Evolutionary conservation across 1,139 yeast species (phyloP), one percentile per base, ranked within the genome.

Genomic region (Saccharomyces hybrid): DNA sequence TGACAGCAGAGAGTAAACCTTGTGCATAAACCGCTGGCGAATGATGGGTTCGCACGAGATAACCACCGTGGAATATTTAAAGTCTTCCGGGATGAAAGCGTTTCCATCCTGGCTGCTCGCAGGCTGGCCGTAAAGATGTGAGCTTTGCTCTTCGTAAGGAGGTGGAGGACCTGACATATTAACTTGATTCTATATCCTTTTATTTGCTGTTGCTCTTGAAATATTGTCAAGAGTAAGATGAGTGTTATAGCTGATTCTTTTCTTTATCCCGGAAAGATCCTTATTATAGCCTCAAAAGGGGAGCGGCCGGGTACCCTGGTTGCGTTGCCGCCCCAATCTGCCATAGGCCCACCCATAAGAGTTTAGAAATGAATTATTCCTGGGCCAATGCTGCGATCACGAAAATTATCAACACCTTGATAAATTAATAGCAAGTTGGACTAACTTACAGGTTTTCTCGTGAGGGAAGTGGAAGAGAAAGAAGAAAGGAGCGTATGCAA

Each of bases 41-140:
- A 89, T 76, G 8, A 86, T 81, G 51, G 88, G 73, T 57, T 85
- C 88, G 71, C 96, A 88, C 31, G 86, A 83, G 5, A 90, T 82
- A 28, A 89, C 95, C 55, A 80, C 79, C 8, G 86, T 87, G 34
- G 88, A 82, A 70, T 85, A 88, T 68, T 89, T 89, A 80, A 88
- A 89, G 71, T 88, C 96, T 64, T 88, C 95, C 2, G 86, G 86
- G 50, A 81, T 64, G 60, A 56, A 58, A 14, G 55, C 34, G 32
- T 75, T 70, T 62, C 77, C 80, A 16, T 14, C 76, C 29, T 44
- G 51, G 28, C 77, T 14, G 44, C 44, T 20, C n/a, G 44, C 65
- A 72, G 11, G 63, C 60, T 56, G 53, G 20, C 49, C 50, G 55
- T 53, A 53, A 25, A 53, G 48, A 46, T 53, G 46, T 27, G 56